These are phyloP conservation scores for Huntiella decipiens DNA, from an alignment of 2,329 filamentous ascomycete genomes.

Conservation along the genomic window DNA sequence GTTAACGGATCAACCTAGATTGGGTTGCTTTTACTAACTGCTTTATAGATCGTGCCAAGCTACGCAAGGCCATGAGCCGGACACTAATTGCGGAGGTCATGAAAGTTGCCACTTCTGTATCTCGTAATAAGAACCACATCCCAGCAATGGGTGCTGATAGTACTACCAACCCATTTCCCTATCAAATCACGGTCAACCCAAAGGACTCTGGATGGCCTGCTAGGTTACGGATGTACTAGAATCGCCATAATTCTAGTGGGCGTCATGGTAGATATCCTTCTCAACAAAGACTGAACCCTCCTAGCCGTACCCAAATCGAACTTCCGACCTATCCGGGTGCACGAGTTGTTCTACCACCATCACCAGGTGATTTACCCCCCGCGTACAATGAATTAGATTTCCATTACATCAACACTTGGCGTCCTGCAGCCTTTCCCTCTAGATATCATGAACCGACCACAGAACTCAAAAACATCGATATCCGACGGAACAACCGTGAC, in stretches of 20 bases:
- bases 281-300: no score
- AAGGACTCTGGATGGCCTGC: conserved; percentile 57
- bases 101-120: conserved; percentile 77
- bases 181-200: conserved; percentile 77
- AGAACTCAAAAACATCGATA: no score
- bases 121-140: conserved; percentile 84
- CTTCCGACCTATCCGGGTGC: no score
- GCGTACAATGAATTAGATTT: no score
- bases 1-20: conserved; percentile 2
- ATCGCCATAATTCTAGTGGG: neutral
- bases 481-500: no score
- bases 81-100: conserved; percentile 72
- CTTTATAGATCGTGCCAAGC: conserved; percentile 57
- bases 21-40: conserved; percentile 2
- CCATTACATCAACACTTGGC: no score
- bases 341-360: no score
- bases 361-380: no score
- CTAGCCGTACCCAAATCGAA: no score
- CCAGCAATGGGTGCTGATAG: conserved; percentile 80
- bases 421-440: no score
- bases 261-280: no score
- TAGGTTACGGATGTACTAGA: conserved; percentile 11
- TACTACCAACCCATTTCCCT: conserved; percentile 85
- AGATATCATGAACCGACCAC: no score
- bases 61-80: conserved; percentile 77